Percentiles rank a stretch among this genome's conserved stretches.
phyloP scores from a whole-genome alignment of 2,329 filamentous ascomycete species.

The Aspergillus clavatus region DNA sequence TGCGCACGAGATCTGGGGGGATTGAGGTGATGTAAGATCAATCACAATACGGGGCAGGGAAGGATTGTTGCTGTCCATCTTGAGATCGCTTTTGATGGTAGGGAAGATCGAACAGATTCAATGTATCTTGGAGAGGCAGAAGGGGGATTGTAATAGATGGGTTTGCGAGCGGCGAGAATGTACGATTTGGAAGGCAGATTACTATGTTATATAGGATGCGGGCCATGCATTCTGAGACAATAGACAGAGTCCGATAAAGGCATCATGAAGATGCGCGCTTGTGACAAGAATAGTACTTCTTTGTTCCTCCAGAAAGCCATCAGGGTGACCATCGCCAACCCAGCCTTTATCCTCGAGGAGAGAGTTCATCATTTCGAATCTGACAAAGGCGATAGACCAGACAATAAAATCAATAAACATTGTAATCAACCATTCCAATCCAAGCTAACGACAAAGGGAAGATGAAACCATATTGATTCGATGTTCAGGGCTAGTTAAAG shows the following conservation, averaged over 20 bases:
- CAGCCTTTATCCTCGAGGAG: not conserved
- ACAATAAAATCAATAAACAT: not conserved
- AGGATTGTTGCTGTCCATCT: not conserved
- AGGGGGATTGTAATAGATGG: no score
- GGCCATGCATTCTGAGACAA: not conserved
- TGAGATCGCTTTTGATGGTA: no score
- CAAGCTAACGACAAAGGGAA: not conserved
- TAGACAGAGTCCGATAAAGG: not conserved
- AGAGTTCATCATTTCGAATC: not conserved
- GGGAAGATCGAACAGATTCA: no score
- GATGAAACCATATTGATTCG: not conserved
- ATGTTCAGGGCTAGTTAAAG: not conserved
- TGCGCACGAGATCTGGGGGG: not conserved
- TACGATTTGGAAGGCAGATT: no score
- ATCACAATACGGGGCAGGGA: constrained; percentile 1
- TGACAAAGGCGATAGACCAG: constrained; percentile 7
- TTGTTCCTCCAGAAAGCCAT: not conserved
- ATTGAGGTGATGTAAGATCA: constrained; percentile 3
- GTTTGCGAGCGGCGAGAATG: no score
- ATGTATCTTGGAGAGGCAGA: no score
- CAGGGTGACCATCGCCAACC: not conserved
- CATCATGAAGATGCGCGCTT: no score
- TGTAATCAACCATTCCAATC: not conserved
- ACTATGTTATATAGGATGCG: no score
- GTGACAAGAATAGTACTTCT: constrained; percentile 4